Evolutionary conservation across 2,329 filamentous ascomycete species (phyloP).

Genomic region (Raffaelea ambrosiae): DNA sequence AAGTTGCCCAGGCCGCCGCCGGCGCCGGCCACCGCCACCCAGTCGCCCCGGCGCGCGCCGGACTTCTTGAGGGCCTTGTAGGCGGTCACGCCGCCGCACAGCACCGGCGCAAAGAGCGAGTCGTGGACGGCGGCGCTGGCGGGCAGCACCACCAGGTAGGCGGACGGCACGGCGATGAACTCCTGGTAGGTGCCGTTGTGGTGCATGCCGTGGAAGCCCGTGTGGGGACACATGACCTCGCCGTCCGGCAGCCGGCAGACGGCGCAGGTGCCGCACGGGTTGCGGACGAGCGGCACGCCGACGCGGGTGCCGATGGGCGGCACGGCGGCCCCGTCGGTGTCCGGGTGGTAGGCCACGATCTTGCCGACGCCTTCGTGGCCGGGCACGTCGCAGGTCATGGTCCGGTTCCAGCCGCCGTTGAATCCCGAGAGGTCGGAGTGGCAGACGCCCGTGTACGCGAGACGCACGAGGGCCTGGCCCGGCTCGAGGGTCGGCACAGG

Average conservation of each 20-base stretch:
- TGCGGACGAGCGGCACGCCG: constrained; percentile 27
- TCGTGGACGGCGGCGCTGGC: constrained; percentile 18
- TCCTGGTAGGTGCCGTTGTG: constrained; percentile 29
- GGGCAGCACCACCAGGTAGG: constrained; percentile 22
- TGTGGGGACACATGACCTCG: constrained; percentile 24
- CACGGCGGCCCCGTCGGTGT: constrained; percentile 43
- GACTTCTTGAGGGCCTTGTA: constrained; percentile 73
- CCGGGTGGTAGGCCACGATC: constrained; percentile 32
- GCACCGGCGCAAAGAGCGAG: constrained; percentile 57
- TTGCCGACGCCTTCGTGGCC: constrained; percentile 36
- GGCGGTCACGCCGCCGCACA: constrained; percentile 67
- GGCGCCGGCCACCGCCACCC: constrained; percentile 65
- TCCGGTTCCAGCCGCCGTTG: constrained; percentile 29
- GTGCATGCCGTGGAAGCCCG: constrained; percentile 21
- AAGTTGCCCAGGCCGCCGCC: constrained; percentile 64
- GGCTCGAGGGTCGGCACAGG: constrained; percentile 6
- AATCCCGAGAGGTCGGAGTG: constrained; percentile 29
- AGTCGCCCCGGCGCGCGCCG: constrained; percentile 55
- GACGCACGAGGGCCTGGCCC: constrained; percentile 22
- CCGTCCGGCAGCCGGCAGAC: constrained; percentile 17
- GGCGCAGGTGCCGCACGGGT: constrained; percentile 23
- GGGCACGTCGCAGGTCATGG: constrained; percentile 21
- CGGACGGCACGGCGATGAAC: constrained; percentile 23
- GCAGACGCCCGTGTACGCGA: constrained; percentile 26
- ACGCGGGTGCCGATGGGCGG: constrained; percentile 23